Percentiles rank a stretch among this genome's conserved stretches.
Evolutionary conservation across 2,329 filamentous ascomycete species (phyloP).

Genomic region (Rutstroemia sp.): DNA sequence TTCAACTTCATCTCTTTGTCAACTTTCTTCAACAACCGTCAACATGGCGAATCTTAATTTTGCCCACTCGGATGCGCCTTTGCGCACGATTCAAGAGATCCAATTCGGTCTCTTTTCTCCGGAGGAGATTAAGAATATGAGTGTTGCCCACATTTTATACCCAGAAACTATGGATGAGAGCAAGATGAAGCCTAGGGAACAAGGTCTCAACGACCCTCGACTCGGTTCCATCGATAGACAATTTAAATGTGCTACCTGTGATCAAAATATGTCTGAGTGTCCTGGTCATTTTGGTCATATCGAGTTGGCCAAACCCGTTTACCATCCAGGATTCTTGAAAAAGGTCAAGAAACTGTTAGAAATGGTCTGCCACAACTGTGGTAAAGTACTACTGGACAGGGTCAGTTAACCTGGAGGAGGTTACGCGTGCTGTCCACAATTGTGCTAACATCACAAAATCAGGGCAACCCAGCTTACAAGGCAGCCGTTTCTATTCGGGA

Average conservation of each 20-base stretch:
- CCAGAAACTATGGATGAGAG: conserved; percentile 99
- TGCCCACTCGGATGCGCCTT: conserved; percentile 83
- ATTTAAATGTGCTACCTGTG: conserved; percentile 93
- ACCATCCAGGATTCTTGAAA: conserved; percentile 90
- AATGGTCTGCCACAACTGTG: conserved; percentile 98
- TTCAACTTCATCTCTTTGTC: conserved; percentile 6
- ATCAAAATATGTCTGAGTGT: conserved; percentile 91
- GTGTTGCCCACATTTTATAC: conserved; percentile 90
- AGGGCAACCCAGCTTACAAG: conserved; percentile 79
- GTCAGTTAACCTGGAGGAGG: conserved; percentile 70
- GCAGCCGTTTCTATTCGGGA: conserved; percentile 80
- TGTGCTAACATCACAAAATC: conserved; percentile 52
- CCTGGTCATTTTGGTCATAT: conserved; percentile 99
- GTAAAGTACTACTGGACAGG: conserved; percentile 94
- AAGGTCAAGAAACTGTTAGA: conserved; percentile 99
- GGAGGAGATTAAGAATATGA: conserved; percentile 99
- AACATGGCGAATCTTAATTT: conserved; percentile 91
- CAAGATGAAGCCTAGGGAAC: conserved; percentile 80
- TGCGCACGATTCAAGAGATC: conserved; percentile 97
- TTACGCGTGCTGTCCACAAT: conserved; percentile 43
- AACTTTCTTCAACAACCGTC: conserved; percentile 19
- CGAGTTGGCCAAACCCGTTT: conserved; percentile 93
- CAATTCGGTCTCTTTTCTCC: conserved; percentile 97
- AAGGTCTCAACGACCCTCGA: conserved; percentile 90
- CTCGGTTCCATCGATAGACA: conserved; percentile 94